Evolutionary conservation across 2,329 filamentous ascomycete genomes (phyloP), one percentile per base, ranked within the genome.

Genomic region (Leptosphaerulina australis): DNA sequence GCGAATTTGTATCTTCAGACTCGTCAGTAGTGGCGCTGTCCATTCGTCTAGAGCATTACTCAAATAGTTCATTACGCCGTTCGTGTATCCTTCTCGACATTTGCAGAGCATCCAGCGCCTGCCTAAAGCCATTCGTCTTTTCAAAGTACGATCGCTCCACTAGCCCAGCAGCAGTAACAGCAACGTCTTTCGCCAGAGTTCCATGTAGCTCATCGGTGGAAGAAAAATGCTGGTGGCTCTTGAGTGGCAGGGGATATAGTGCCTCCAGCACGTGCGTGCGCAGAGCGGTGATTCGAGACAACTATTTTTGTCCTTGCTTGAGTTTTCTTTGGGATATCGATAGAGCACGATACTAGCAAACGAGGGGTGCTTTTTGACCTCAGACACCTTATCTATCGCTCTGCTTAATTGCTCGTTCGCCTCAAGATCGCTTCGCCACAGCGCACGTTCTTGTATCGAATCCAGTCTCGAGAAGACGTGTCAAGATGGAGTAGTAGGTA

Each of bases 261-360:
- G 37, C 37, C 14, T 40, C 37, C n/a, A 30, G 25, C 1, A 40
- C 37, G 37, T 40, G 17, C 2, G 15, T 10, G 10, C 37, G 37
- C 12, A 40, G 25, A 20, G 37, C 37, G 6, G 37, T 40, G 18
- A 5, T 40, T 4, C 12, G 37, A 2, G 26, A 40, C 20, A 43
- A 14, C 20, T 43, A n/a, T n/a, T n/a, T n/a, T n/a, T n/a, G n/a
- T n/a, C n/a, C n/a, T 21, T 15, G 21, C 25, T 11, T 24, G 18
- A 14, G 11, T n/a, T 31, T 14, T 84, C 70, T 87, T 86, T 50
- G 80, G 79, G 0, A 83, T 79, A 51, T 91, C 88, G 1, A 83
- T 71, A 63, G 88, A 83, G 56, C 83, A 81, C 75, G 88, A 90
- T 44, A 88, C 80, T 60, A 79, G 80, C 2, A 79, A 77, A 62